These are phyloP conservation scores for Ceriops tagal DNA, from an alignment of 345 rosid genomes.

Conservation along the genomic window DNA sequence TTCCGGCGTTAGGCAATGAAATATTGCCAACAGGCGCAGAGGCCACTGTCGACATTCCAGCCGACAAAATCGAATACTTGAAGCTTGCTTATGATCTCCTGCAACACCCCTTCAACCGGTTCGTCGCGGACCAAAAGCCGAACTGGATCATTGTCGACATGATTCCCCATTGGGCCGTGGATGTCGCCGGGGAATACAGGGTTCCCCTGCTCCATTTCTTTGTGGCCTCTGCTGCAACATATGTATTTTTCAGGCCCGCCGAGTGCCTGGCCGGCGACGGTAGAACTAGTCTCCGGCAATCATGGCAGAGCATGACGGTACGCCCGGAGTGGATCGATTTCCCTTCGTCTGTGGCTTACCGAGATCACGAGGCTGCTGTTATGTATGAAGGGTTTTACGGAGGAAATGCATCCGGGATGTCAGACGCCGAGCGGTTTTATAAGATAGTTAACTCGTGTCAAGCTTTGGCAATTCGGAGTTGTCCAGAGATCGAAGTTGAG, in stretches of 20 bases:
- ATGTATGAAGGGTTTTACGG: not conserved
- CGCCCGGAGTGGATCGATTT: constrained; percentile 27
- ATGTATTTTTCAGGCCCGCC: constrained; percentile 9
- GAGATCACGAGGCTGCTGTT: constrained; percentile 3
- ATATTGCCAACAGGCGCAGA: constrained; percentile 23
- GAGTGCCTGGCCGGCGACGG: constrained; percentile 3
- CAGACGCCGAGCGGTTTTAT: constrained; percentile 12
- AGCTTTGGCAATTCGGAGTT: constrained; percentile 21
- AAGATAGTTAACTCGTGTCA: not conserved
- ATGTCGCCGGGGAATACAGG: constrained; percentile 16
- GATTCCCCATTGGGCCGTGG: constrained; percentile 17
- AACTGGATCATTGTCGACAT: constrained; percentile 31
- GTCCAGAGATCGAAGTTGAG: constrained; percentile 23
- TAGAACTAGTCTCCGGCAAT: not conserved
- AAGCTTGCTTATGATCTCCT: constrained; percentile 33
- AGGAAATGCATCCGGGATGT: constrained; percentile 17
- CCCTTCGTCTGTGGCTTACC: constrained; percentile 13
- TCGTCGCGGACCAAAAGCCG: constrained; percentile 8
- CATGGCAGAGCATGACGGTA: constrained; percentile 12
- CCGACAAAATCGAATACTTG: constrained; percentile 16
- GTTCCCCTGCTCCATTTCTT: constrained; percentile 23
- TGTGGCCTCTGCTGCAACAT: constrained; percentile 1
- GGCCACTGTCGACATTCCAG: constrained; percentile 37
- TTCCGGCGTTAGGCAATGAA: constrained; percentile 13
- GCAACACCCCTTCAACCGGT: constrained; percentile 19